phyloP scores from a whole-genome alignment of 177 flowering plant species.

The Tripterygium wilfordii region DNA sequence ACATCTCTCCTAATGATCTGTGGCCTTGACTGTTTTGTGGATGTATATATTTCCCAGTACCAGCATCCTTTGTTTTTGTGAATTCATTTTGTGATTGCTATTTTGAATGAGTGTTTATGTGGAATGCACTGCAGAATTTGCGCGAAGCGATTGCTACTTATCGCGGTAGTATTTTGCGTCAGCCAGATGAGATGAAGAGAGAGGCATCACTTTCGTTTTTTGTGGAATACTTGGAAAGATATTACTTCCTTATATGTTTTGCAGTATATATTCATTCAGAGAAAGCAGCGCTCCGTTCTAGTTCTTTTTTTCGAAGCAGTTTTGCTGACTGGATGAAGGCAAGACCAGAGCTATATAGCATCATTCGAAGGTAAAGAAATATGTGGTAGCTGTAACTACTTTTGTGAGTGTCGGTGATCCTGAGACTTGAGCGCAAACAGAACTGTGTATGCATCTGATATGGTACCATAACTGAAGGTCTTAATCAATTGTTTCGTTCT shows the following conservation, averaged over 20 bases:
- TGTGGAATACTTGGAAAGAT: constrained; percentile 93
- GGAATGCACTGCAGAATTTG: constrained; percentile 66
- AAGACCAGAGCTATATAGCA: constrained; percentile 92
- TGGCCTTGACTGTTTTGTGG: not conserved
- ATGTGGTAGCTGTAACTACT: not conserved
- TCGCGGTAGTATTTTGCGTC: constrained; percentile 82
- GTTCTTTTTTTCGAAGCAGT: constrained; percentile 46
- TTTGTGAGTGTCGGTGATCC: too few relatives aligned
- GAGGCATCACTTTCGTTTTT: constrained; percentile 90
- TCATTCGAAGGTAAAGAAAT: constrained; percentile 69
- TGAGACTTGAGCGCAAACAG: too few relatives aligned
- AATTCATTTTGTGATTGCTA: not conserved
- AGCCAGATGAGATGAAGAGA: constrained; percentile 95
- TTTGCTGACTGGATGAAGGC: constrained; percentile 97
- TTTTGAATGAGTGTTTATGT: constrained; percentile 3
- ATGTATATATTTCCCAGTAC: not conserved
- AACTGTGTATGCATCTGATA: too few relatives aligned
- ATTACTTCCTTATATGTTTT: constrained; percentile 95
- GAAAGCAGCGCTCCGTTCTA: constrained; percentile 53
- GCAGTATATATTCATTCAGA: constrained; percentile 92
- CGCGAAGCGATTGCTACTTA: constrained; percentile 94
- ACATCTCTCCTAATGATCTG: constrained; percentile 7
- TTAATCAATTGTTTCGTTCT: too few relatives aligned
- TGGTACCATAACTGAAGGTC: too few relatives aligned
- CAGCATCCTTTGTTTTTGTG: not conserved